Percentiles rank a stretch among this genome's conserved stretches.
phyloP scores from a whole-genome alignment of 176 grass and related monocot species.

The Eragrostis nindensis region DNA sequence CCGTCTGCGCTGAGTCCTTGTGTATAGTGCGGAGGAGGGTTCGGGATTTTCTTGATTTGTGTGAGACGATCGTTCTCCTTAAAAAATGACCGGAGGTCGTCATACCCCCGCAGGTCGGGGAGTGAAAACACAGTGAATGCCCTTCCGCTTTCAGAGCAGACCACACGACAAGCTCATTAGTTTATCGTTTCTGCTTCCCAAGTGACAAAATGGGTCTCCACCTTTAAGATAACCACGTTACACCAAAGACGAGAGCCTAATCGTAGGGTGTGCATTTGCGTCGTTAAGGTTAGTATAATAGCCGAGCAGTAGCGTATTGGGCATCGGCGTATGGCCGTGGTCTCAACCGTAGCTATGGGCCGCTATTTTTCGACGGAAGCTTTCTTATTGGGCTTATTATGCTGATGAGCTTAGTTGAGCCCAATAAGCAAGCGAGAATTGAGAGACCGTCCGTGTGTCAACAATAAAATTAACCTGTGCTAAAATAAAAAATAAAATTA shows the following conservation, averaged over 20 bases:
- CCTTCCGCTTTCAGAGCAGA: constrained; percentile 27
- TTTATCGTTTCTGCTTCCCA: background rate
- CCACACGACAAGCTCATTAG: background rate
- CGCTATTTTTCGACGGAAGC: too few relatives aligned
- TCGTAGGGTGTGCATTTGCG: background rate
- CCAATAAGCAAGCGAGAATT: background rate
- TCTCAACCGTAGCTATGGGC: background rate
- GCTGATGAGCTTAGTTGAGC: background rate
- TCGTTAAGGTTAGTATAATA: constrained; percentile 9
- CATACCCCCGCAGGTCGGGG: too few relatives aligned
- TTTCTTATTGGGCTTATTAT: background rate
- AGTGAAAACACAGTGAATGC: background rate
- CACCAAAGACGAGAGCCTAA: too few relatives aligned
- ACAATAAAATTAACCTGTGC: too few relatives aligned
- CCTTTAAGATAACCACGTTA: background rate
- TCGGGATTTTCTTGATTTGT: too few relatives aligned
- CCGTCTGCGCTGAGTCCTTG: too few relatives aligned
- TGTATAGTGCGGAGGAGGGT: too few relatives aligned
- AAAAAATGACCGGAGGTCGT: too few relatives aligned
- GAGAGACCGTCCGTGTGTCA: too few relatives aligned
- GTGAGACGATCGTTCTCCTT: too few relatives aligned
- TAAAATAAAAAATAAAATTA: too few relatives aligned
- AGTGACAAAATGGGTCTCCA: background rate
- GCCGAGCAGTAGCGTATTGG: too few relatives aligned
- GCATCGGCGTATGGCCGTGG: background rate